Percentiles rank a stretch among this genome's conserved stretches.
phyloP scores from a whole-genome alignment of 2,329 filamentous ascomycete species.

The Hypoxylon sp. region DNA sequence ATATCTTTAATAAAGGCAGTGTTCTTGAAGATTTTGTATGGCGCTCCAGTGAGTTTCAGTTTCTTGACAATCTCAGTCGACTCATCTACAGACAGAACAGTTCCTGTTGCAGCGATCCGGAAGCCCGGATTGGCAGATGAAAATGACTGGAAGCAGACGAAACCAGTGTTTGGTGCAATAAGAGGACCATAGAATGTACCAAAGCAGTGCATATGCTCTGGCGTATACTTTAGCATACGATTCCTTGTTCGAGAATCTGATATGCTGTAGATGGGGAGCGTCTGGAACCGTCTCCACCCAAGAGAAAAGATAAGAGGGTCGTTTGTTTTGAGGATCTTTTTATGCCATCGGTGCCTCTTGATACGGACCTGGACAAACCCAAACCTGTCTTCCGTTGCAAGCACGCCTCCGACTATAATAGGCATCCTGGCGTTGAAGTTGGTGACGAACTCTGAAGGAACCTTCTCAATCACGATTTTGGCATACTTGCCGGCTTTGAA shows the following conservation, averaged over 20 bases:
- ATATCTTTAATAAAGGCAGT: constrained; percentile 99
- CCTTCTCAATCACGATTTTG: constrained; percentile 88
- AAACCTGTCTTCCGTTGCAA: constrained; percentile 93
- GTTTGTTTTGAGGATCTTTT: constrained; percentile 98
- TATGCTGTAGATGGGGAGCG: constrained; percentile 78
- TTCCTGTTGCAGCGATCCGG: constrained; percentile 93
- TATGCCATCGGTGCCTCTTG: constrained; percentile 98
- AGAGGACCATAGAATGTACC: constrained; percentile 95
- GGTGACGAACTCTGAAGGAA: constrained; percentile 90
- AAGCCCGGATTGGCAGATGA: constrained; percentile 89
- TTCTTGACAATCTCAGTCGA: constrained; percentile 99
- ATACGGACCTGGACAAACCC: constrained; percentile 96
- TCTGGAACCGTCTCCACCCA: constrained; percentile 96
- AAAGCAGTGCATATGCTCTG: constrained; percentile 99
- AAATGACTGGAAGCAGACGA: constrained; percentile 93
- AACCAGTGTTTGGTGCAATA: constrained; percentile 95
- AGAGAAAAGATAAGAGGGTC: constrained; percentile 97
- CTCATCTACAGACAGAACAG: constrained; percentile 94
- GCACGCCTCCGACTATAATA: constrained; percentile 90
- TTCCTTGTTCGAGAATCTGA: constrained; percentile 94
- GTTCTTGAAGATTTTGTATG: constrained; percentile 99
- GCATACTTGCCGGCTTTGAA: constrained; percentile 94
- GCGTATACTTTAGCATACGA: constrained; percentile 98
- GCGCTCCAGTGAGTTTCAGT: constrained; percentile 92
- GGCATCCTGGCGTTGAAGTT: constrained; percentile 87